Evolutionary conservation across 179 eudicot genomes (phyloP).

Genomic region (Silene vulgaris): DNA sequence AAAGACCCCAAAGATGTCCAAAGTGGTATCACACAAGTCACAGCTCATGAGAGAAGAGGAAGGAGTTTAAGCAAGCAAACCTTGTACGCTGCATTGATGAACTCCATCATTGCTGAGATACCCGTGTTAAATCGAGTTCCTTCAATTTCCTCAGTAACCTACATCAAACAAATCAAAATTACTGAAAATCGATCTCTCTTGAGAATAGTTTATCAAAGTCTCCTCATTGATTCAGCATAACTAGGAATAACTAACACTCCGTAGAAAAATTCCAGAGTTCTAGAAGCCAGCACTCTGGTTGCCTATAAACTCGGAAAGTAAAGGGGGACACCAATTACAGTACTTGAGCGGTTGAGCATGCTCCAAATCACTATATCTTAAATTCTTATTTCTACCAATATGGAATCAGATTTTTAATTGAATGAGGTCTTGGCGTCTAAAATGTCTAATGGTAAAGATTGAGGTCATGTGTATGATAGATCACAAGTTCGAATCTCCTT

Average conservation of each 20-base stretch:
- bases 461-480: too few relatives aligned
- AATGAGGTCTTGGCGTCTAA: background rate
- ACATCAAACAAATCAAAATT: conserved; percentile 17
- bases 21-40: background rate
- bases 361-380: background rate
- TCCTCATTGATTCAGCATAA: background rate
- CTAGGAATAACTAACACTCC: background rate
- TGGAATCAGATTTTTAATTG: background rate
- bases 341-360: background rate
- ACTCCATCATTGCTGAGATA: conserved; percentile 99
- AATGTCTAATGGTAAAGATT: background rate
- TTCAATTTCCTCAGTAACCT: conserved; percentile 90
- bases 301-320: background rate
- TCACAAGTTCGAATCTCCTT: background rate
- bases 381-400: background rate
- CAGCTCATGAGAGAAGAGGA: background rate
- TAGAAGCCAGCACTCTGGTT: background rate
- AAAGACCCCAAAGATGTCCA: background rate
- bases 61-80: conserved; percentile 30
- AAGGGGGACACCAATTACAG: background rate
- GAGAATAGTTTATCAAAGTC: background rate
- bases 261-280: background rate
- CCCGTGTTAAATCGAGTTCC: conserved; percentile 95
- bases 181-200: background rate
- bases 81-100: conserved; percentile 89